Base-by-base conservation (phyloP, 306 rosid genomes). In the Cicer yamashitae region DNA sequence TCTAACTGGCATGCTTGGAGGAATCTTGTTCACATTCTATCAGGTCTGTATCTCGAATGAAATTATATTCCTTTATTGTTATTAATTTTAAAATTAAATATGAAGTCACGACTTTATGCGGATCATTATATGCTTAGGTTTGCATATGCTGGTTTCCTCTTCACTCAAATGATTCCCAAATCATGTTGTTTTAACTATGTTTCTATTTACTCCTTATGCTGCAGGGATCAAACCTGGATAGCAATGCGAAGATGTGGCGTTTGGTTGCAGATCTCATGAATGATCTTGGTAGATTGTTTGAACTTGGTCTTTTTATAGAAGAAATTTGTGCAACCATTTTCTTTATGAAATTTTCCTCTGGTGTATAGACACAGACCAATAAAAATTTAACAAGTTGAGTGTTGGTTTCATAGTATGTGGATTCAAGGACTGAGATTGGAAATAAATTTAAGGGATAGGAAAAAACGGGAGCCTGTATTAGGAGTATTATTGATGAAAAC, bases 171-270 rank as follows among this genome's bases (percentile, higher is more conserved):
- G 61, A 47, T 77, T 77, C 39, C 20, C 8, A 71, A 20, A 58
- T 54, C 61, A 30, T 54, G 44, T 20, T 64, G 15, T 68, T 58
- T 70, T 64, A 62, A 70, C 13, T 48, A 10, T 74, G 20, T 34
- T 77, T 74, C 18, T 57, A 18, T 70, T 18, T 67, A 15, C 70
- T 59, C n/a, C 62, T 40, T 73, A 30, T 65, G 73, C 54, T 85
- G 83, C 87, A 94, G 98, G 98, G 98, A 64, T 91, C 97, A 45
- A 89, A 91, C 81, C 97, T 94, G 73, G 97, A 94, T 81, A 89
- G 91, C 88, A 90, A 94, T 90, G 98, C 98, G 48, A 94, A 91
- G 87, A 91, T 80, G 91, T 91, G 97, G 98, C 97, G 96, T 79
- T 77, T 94, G 86, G 96, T 94, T 73, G 97, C 98, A 68, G 98